A percentile compares a stretch with the other conserved stretches of the same genome.
phyloP scores from a whole-genome alignment of 2,329 filamentous ascomycete species.

The Colletotrichum sp. region DNA sequence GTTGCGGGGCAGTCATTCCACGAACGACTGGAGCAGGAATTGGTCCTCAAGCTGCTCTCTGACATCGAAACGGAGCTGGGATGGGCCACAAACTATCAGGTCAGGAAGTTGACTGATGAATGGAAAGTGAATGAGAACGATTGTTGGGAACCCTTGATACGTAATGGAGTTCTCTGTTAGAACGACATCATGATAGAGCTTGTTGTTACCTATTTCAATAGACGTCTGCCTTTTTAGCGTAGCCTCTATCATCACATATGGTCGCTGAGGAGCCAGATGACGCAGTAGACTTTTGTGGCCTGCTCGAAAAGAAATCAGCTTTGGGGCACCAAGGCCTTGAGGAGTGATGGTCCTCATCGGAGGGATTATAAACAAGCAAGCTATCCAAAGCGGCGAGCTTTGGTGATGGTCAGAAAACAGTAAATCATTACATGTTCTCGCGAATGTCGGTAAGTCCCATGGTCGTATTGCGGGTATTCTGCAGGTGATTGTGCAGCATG shows the following conservation, averaged over 20 bases:
- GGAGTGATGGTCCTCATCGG: neutral
- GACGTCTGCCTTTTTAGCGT: neutral
- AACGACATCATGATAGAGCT: neutral
- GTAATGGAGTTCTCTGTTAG: neutral
- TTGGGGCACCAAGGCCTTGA: neutral
- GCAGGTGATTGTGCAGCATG: neutral
- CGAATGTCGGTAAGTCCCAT: neutral
- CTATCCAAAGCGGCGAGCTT: neutral
- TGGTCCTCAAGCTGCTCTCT: conserved; percentile 59
- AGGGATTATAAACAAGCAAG: neutral
- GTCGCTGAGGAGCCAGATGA: neutral
- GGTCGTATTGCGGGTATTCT: neutral
- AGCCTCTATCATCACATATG: neutral
- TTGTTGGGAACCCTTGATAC: neutral
- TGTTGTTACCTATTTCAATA: neutral
- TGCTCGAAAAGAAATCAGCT: neutral
- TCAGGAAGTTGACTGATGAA: neutral
- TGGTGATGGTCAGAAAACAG: neutral
- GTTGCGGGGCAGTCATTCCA: conserved; percentile 43
- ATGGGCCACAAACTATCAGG: conserved; percentile 54
- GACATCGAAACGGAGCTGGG: conserved; percentile 68
- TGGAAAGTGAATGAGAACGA: neutral
- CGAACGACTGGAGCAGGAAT: conserved; percentile 59
- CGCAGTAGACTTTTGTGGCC: neutral
- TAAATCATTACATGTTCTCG: neutral